Evolutionary conservation across 768 basidiomycete genomes (phyloP), one percentile per base, ranked within the genome.

Genomic region (Rhodosporidiobolus sp.): DNA sequence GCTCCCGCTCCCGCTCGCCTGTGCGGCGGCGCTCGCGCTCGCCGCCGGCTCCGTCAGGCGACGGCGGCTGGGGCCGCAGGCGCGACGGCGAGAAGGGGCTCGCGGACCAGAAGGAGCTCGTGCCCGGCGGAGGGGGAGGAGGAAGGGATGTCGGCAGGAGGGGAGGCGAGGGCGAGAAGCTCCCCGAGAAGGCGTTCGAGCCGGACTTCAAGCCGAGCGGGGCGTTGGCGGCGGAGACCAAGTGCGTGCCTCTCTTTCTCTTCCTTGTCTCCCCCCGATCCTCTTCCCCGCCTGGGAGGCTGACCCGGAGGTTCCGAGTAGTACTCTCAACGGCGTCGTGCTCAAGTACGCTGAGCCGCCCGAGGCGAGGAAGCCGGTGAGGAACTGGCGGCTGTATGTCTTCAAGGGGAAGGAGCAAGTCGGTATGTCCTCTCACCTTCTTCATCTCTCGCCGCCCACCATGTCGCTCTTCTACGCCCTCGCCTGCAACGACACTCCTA

Each of bases 291-390:
- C 32, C 19, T n/a, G n/a, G n/a, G n/a, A n/a, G n/a, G n/a, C n/a
- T n/a, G n/a, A n/a, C n/a, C n/a, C n/a, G n/a, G n/a, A n/a, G n/a
- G n/a, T n/a, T n/a, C n/a, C n/a, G n/a, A n/a, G 26, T 65, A 77
- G 73, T 60, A 78, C 65, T 46, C 72, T 79, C 24, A 78, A 81
- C 63, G 83, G 83, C 16, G 83, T 83, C 9, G 87, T 96, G 55
- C 84, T 99, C 73, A 99, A 98, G 81, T 99, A 99, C 81, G 94
- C 98, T 73, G 96, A 99, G 81, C 96, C 96, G 24, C 94, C 96
- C 11, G 96, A 99, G 84, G 96, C 95, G 38, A 84, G 96, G 76
- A 97, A 94, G 79, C 95, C 96, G 17, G 82, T 85, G 9, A 81
- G 90, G 46, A 90, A 91, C 26, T 98, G 96, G 96, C 85, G 96